Evolutionary conservation across 2,329 filamentous ascomycete genomes (phyloP).

Genomic region (Ophiostoma pallidulum): DNA sequence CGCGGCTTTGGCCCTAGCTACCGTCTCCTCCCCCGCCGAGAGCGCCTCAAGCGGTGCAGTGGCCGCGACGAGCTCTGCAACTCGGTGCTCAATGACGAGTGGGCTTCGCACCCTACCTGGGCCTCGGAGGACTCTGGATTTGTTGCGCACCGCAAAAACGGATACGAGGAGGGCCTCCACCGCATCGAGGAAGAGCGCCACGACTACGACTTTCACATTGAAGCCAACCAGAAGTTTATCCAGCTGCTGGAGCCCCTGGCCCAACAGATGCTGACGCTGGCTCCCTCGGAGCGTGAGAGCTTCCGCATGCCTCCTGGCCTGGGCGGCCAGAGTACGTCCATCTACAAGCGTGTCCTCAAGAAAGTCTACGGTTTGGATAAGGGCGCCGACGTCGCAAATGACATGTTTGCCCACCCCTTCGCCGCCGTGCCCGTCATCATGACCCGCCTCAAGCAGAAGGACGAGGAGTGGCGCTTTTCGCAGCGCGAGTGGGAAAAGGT

Average conservation of each 20-base stretch:
- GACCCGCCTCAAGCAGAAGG: conserved; percentile 84
- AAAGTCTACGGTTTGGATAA: conserved; percentile 87
- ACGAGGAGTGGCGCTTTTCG: conserved; percentile 95
- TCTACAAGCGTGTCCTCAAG: conserved; percentile 94
- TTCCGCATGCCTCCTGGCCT: conserved; percentile 78
- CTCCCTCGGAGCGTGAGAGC: conserved; percentile 56
- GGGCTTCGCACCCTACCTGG: conserved; percentile 98
- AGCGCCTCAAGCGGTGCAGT: conserved; percentile 84
- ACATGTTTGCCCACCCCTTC: conserved; percentile 77
- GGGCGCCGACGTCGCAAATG: conserved; percentile 74
- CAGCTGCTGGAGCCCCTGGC: conserved; percentile 92
- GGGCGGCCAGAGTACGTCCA: conserved; percentile 87
- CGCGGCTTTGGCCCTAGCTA: conserved; percentile 94
- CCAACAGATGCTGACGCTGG: conserved; percentile 77
- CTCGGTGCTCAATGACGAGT: conserved; percentile 90
- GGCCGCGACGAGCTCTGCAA: conserved; percentile 92
- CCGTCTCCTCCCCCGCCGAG: conserved; percentile 74
- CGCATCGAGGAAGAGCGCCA: conserved; percentile 96
- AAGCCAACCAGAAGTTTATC: conserved; percentile 88
- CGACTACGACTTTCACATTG: conserved; percentile 97
- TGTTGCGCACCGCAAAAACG: conserved; percentile 94
- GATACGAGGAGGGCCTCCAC: conserved; percentile 87
- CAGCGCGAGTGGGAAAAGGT: conserved; percentile 97
- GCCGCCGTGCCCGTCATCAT: conserved; percentile 83
- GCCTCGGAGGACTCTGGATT: conserved; percentile 97